phyloP scores from a whole-genome alignment of 345 rosid genomes.

The Carallia pectinifolia region DNA sequence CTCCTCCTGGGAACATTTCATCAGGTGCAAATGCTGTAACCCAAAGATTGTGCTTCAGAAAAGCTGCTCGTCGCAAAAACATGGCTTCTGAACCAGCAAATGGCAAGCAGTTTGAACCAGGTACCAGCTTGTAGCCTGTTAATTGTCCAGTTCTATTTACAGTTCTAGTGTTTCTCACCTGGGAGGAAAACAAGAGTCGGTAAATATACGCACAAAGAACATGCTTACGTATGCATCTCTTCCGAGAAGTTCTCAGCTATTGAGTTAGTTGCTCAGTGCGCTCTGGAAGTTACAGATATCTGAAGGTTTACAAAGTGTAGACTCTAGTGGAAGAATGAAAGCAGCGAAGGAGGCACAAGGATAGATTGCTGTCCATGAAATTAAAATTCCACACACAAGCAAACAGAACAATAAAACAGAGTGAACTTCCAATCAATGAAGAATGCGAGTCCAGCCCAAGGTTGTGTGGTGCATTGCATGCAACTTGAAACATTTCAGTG shows the following conservation, averaged over 20 bases:
- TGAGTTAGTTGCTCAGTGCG: too few species aligned
- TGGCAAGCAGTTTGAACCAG: slow-evolving; percentile 88
- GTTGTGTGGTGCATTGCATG: too few species aligned
- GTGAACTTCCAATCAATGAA: too few species aligned
- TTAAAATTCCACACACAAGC: not conserved
- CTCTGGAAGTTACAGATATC: not conserved
- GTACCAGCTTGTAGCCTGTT: slow-evolving; percentile 81
- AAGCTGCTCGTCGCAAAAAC: slow-evolving; percentile 81
- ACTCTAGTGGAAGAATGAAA: not conserved
- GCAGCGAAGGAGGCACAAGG: not conserved
- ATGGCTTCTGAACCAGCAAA: slow-evolving; percentile 83
- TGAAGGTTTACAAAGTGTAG: not conserved
- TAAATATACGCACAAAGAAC: not conserved
- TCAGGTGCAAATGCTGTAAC: slow-evolving; percentile 64
- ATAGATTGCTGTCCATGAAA: not conserved
- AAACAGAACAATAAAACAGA: not conserved
- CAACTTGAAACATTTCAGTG: too few species aligned
- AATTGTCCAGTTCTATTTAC: slow-evolving; percentile 87
- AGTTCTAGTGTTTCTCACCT: slow-evolving; percentile 88
- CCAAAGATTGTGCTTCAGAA: slow-evolving; percentile 84
- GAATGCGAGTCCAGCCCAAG: too few species aligned
- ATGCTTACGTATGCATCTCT: not conserved
- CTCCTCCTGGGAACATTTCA: slow-evolving; percentile 89
- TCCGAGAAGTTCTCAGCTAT: too few species aligned
- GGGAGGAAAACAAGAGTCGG: slow-evolving; percentile 7